Conservation (phyloP, 257 asterid species). For the Solanum ossicruentum region DNA sequence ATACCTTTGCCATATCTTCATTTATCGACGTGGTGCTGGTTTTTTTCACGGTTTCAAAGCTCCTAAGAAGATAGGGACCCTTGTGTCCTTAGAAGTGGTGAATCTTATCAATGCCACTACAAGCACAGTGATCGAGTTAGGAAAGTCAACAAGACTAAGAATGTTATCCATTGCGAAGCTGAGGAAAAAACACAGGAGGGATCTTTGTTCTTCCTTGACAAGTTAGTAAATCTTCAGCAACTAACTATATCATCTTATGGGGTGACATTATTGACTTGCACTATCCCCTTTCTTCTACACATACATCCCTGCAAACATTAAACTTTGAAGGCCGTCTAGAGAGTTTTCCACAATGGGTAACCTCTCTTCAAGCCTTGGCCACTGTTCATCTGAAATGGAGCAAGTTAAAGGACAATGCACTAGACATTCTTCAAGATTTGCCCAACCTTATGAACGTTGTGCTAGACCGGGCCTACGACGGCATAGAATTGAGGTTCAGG, state of each 20-base stretch:
- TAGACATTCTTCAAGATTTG: slow-evolving; percentile 16
- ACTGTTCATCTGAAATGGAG: not conserved
- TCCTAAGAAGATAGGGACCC: slow-evolving; percentile 4
- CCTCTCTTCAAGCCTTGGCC: slow-evolving; percentile 4
- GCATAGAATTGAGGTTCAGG: slow-evolving; percentile 11
- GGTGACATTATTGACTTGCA: slow-evolving; percentile 6
- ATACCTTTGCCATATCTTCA: not conserved
- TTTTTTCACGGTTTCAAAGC: slow-evolving; percentile 1
- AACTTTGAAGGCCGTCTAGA: slow-evolving; percentile 1
- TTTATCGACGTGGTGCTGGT: not conserved
- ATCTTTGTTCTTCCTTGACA: slow-evolving; percentile 13
- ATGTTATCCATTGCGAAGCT: slow-evolving; percentile 10
- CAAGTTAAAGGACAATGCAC: slow-evolving; percentile 6
- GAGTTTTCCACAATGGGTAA: slow-evolving; percentile 15
- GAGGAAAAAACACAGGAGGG: slow-evolving; percentile 10
- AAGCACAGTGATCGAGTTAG: slow-evolving; percentile 3
- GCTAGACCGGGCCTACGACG: slow-evolving; percentile 10
- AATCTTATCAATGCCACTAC: not conserved
- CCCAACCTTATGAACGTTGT: slow-evolving; percentile 8
- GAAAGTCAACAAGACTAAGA: slow-evolving; percentile 10
- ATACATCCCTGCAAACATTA: slow-evolving; percentile 1
- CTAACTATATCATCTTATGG: not conserved
- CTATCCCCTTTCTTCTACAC: not conserved
- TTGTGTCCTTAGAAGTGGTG: not conserved
- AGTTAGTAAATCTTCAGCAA: slow-evolving; percentile 3